Conservation (phyloP, 768 basidiomycete genomes). For the Imleria badia region DNA sequence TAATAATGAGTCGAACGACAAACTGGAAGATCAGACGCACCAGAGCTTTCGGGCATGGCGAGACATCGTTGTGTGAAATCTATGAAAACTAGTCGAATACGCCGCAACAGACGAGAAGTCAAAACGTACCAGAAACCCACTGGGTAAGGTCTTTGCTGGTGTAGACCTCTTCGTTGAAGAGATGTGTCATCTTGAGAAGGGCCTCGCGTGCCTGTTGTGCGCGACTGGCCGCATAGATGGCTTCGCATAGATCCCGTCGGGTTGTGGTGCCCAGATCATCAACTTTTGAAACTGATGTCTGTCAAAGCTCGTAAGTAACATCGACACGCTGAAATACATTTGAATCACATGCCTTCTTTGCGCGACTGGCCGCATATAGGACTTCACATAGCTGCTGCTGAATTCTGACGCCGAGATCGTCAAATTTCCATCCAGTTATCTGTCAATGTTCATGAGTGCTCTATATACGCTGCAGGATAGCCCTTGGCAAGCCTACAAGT, state of each 20-base stretch:
- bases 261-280: no score
- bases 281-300: no score
- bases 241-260: no score
- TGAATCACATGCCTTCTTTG: no score
- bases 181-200: neutral
- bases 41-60: neutral
- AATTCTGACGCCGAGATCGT: neutral
- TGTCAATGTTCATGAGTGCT: neutral
- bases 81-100: neutral
- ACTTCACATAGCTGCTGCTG: constrained; percentile 4
- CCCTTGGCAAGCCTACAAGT: neutral
- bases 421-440: constrained; percentile 12
- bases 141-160: neutral
- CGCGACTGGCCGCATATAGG: neutral
- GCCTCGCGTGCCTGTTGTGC: neutral
- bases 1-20: no score
- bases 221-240: neutral
- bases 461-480: no score
- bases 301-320: no score
- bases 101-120: no score
- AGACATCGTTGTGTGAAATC: neutral
- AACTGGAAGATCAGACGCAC: no score
- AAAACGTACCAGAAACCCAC: neutral
- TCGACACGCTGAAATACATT: no score
- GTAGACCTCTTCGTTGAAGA: neutral